These are phyloP conservation scores for Bremia lactucae DNA, from an alignment of 352 stramenopile genomes.

Conservation along the genomic window DNA sequence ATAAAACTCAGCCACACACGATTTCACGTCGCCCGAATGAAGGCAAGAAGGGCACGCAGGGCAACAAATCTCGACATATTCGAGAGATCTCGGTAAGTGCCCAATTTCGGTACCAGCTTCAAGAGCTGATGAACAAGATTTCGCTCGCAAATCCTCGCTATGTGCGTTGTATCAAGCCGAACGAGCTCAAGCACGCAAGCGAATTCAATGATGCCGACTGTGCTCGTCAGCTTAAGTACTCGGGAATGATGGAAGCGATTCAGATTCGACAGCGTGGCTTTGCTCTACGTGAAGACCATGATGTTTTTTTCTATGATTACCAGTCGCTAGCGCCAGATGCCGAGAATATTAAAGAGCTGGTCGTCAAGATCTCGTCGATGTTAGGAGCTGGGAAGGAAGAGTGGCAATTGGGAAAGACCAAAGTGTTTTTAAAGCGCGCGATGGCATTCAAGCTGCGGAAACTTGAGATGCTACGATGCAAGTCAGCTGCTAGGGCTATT, in stretches of 20 bases:
- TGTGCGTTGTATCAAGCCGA: constrained; percentile 84
- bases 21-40: constrained; percentile 58
- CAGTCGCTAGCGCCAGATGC: constrained; percentile 74
- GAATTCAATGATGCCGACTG: constrained; percentile 77
- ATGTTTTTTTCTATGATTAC: constrained; percentile 88
- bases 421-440: constrained; percentile 77
- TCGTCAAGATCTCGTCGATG: constrained; percentile 78
- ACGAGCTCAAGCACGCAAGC: constrained; percentile 69
- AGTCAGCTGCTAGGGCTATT: constrained; percentile 68
- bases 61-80: constrained; percentile 73
- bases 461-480: constrained; percentile 69
- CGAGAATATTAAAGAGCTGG: constrained; percentile 75
- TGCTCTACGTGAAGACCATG: constrained; percentile 79
- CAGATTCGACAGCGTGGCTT: constrained; percentile 85
- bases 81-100: constrained; percentile 79
- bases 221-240: constrained; percentile 86
- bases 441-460: constrained; percentile 78
- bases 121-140: constrained; percentile 86
- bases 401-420: constrained; percentile 83
- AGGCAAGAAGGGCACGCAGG: constrained; percentile 29
- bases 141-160: constrained; percentile 81
- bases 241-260: constrained; percentile 87
- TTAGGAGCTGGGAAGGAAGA: constrained; percentile 81
- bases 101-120: constrained; percentile 84
- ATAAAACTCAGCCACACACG: constrained; percentile 55